A percentile compares a stretch with the other conserved stretches of the same genome.
Evolutionary conservation across 2,329 filamentous ascomycete species (phyloP).

Genomic region (Phoma sp.): DNA sequence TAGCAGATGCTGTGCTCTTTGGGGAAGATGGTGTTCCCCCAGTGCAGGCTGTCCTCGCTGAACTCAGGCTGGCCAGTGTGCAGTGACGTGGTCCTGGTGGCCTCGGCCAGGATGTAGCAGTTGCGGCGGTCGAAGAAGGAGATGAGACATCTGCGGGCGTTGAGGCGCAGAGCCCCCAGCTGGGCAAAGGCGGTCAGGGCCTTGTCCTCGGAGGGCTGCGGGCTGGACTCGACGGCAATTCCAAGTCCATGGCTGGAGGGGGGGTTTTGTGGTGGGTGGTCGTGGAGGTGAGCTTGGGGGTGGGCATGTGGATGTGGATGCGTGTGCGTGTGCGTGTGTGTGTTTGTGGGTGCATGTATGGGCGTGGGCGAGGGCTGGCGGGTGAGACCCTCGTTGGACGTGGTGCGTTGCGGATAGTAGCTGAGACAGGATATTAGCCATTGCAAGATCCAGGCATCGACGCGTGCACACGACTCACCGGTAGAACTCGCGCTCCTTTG

Average conservation of each 20-base stretch:
- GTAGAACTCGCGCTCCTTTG: constrained; percentile 46
- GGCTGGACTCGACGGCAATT: constrained; percentile 5
- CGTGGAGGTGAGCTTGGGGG: not conserved
- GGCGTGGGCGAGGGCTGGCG: constrained; percentile 29
- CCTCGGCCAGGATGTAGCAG: constrained; percentile 47
- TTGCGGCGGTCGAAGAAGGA: constrained; percentile 49
- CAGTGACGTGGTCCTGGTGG: constrained; percentile 39
- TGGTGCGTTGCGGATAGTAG: constrained; percentile 40
- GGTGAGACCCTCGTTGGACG: constrained; percentile 23
- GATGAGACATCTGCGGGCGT: constrained; percentile 45
- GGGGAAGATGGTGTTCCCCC: constrained; percentile 43
- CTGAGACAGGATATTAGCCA: constrained; percentile 16
- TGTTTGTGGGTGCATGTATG: too few relatives aligned
- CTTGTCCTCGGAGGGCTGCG: constrained; percentile 38
- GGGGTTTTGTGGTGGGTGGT: constrained; percentile 16
- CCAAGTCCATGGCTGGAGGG: constrained; percentile 10
- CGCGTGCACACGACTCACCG: constrained; percentile 22
- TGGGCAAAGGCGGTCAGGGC: constrained; percentile 49
- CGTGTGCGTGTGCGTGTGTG: too few relatives aligned
- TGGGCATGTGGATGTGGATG: too few relatives aligned
- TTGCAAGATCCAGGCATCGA: not conserved
- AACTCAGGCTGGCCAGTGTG: constrained; percentile 36
- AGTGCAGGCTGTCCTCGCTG: constrained; percentile 39
- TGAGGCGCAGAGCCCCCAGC: constrained; percentile 47
- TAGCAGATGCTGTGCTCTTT: constrained; percentile 44